Evolutionary conservation across 257 asterid species (phyloP).

Genomic region (Prunella vulgaris): DNA sequence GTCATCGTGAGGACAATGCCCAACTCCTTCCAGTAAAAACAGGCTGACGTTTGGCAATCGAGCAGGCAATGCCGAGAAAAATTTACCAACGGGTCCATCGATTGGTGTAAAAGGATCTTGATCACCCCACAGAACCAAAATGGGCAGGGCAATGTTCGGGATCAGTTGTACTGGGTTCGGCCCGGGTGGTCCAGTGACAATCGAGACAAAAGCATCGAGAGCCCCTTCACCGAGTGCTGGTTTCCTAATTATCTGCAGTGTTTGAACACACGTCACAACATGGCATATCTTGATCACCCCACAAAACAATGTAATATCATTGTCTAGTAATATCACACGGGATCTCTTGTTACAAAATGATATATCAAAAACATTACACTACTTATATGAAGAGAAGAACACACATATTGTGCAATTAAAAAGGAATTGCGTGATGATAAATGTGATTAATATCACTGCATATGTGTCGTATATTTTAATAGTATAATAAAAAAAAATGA

Average conservation of each 20-base stretch:
- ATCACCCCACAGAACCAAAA: slow-evolving; percentile 84
- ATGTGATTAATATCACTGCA: too few species aligned
- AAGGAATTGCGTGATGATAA: too few species aligned
- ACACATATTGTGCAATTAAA: too few species aligned
- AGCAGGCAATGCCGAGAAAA: slow-evolving; percentile 58
- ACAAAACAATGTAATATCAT: background rate
- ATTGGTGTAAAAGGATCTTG: slow-evolving; percentile 83
- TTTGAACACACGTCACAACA: background rate
- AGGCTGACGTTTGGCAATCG: slow-evolving; percentile 46
- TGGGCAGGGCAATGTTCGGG: slow-evolving; percentile 54
- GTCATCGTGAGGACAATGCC: slow-evolving; percentile 98
- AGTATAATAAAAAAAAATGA: too few species aligned
- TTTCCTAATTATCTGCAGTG: slow-evolving; percentile 58
- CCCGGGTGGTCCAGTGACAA: slow-evolving; percentile 91
- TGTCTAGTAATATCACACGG: background rate
- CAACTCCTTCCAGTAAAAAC: slow-evolving; percentile 71
- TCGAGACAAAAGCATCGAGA: slow-evolving; percentile 95
- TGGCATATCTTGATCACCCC: too few species aligned
- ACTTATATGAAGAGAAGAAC: too few species aligned
- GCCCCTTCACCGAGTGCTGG: slow-evolving; percentile 92
- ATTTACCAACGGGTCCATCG: slow-evolving; percentile 93
- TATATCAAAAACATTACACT: too few species aligned
- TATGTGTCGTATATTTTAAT: too few species aligned
- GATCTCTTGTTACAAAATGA: too few species aligned
- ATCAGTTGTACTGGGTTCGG: slow-evolving; percentile 76